Percentiles rank a stretch among this genome's conserved stretches.
Conservation (phyloP, 257 asterid species). For the Mitragyna speciosa region DNA sequence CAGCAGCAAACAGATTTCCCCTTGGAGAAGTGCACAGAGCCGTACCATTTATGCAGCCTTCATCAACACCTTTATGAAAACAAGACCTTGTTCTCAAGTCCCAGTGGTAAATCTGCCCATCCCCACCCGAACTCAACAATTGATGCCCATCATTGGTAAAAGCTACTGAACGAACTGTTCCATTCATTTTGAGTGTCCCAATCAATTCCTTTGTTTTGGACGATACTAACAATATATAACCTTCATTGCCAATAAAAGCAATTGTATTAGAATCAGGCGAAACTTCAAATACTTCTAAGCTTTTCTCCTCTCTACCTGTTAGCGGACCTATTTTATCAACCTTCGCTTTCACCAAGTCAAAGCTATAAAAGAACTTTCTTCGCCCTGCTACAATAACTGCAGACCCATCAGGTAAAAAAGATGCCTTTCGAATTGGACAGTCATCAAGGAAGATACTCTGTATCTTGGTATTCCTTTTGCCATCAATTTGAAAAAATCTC, state of each 20-base stretch:
- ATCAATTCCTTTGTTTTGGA: conserved; percentile 75
- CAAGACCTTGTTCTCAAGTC: conserved; percentile 81
- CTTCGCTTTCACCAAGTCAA: conserved; percentile 69
- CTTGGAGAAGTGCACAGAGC: conserved; percentile 61
- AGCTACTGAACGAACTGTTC: conserved; percentile 71
- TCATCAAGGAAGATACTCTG: conserved; percentile 82
- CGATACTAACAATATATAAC: conserved; percentile 76
- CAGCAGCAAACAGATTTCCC: conserved; percentile 89
- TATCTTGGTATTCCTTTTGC: conserved; percentile 70
- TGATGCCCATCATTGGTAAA: conserved; percentile 69
- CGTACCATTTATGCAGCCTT: conserved; percentile 84
- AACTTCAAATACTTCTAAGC: conserved; percentile 84
- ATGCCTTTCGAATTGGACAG: conserved; percentile 79
- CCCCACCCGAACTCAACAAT: conserved; percentile 81
- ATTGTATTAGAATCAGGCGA: conserved; percentile 87
- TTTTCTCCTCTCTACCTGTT: conserved; percentile 89
- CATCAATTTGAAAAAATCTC: conserved; percentile 84
- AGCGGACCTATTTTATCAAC: conserved; percentile 79
- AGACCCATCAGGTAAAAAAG: conserved; percentile 89
- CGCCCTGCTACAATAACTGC: conserved; percentile 76
- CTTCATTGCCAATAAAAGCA: conserved; percentile 90
- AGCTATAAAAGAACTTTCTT: conserved; percentile 80
- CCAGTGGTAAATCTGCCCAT: conserved; percentile 86
- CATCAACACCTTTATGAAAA: conserved; percentile 78
- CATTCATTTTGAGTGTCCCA: conserved; percentile 92